Evolutionary conservation across 2,329 filamentous ascomycete species (phyloP), one percentile per base, ranked within the genome.

Genomic region (Intubia oerlemansii): DNA sequence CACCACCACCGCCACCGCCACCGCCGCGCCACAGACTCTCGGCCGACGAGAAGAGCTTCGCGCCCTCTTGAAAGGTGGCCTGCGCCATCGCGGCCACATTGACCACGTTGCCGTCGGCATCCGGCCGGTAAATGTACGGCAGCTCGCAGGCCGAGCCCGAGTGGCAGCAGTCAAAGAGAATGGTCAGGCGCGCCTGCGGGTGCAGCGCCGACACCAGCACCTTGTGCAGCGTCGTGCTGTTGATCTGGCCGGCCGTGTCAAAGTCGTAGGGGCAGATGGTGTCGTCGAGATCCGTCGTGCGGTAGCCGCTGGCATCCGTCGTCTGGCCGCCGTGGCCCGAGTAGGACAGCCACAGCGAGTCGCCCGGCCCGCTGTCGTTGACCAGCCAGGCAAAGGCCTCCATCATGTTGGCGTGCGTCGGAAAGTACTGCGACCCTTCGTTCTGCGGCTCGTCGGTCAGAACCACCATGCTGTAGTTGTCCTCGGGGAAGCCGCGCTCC

Each of bases 101-200:
- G 34, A 51, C 59, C 31, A 69, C 51, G 32, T 64, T 61, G 23
- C 65, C 65, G 9, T 66, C 57, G 16, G 53, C 53, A 37, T 69
- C 62, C 4, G 54, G 53, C 15, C 61, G 59, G 41, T 62, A 70
- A 13, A 69, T 57, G 34, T 51, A 70, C 0, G 66, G 65, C 2
- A 71, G 44, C 33, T 69, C 65, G 23, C 66, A 51, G 0, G 62
- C 64, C 1, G 62, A 66, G 17, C 65, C 65, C 3, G 59, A 64
- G 42, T 70, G 66, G 39, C 66, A 71, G 44, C 65, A 70, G 41
- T 71, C 66, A 38, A 71, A 59, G 17, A 70, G 45, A 36, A 66
- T 54, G 40, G 62, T 64, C 10, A 67, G 48, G 2, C 57, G 57
- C 36, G 55, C 58, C 10, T 46, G 50, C 1, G 58, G 52, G 14